phyloP scores from a whole-genome alignment of 257 asterid species.

The Forsythia suspensa region DNA sequence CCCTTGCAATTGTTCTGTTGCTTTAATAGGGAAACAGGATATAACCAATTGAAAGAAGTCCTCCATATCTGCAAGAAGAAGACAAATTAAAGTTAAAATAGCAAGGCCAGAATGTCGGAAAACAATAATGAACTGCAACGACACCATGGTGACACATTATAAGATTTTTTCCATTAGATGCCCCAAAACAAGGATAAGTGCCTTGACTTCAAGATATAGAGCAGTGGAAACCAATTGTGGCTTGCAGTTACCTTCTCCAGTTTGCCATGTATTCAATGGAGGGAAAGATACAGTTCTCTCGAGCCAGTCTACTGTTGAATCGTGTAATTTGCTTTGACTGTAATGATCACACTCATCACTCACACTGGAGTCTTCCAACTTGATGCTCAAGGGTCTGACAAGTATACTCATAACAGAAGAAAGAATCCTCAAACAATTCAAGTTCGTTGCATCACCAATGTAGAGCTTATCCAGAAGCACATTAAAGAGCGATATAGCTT shows the following conservation, averaged over 20 bases:
- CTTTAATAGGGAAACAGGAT: conserved; percentile 76
- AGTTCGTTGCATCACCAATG: conserved; percentile 66
- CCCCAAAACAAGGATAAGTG: conserved; percentile 8
- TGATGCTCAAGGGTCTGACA: conserved; percentile 59
- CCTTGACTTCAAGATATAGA: conserved; percentile 23
- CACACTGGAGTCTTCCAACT: conserved; percentile 26
- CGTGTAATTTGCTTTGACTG: conserved; percentile 52
- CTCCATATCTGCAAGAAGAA: conserved; percentile 70
- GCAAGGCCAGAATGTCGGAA: not conserved
- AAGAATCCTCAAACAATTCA: conserved; percentile 70
- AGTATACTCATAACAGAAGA: conserved; percentile 71
- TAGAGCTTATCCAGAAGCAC: conserved; percentile 61
- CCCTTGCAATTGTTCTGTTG: conserved; percentile 45
- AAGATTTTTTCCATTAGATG: not conserved
- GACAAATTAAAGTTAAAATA: conserved; percentile 20
- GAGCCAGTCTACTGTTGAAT: conserved; percentile 68
- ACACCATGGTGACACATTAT: conserved; percentile 11
- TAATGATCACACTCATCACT: conserved; percentile 40
- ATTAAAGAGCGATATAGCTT: conserved; percentile 58
- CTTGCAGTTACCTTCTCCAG: conserved; percentile 70
- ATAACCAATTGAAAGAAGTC: conserved; percentile 83
- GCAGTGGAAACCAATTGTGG: not conserved
- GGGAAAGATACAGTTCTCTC: conserved; percentile 63
- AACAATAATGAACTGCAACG: conserved; percentile 16
- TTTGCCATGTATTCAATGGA: conserved; percentile 72